Evolutionary conservation across 192 early-diverging fungal genomes (phyloP).

Genomic region (Backusella macrospora): DNA sequence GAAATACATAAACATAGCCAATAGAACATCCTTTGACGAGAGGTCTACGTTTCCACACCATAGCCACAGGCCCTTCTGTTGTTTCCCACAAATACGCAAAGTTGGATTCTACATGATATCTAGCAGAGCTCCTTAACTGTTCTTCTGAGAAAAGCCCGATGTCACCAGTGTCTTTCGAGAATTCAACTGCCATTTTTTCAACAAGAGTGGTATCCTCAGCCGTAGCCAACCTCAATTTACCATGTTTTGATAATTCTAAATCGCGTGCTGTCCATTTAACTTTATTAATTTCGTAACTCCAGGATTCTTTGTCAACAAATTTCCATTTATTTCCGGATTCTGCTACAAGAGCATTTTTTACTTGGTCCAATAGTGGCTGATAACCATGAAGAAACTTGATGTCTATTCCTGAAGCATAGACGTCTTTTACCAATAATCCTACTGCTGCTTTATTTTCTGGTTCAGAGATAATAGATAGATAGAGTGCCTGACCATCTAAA

Average conservation of each 20-base stretch:
- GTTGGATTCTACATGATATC: not conserved
- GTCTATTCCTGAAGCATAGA: not conserved
- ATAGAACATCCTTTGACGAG: not conserved
- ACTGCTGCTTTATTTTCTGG: not conserved
- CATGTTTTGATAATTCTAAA: not conserved
- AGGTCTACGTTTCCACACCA: conserved; percentile 10
- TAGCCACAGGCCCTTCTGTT: not conserved
- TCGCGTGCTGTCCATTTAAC: not conserved
- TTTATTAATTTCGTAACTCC: not conserved
- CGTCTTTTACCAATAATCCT: not conserved
- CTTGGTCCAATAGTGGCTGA: not conserved
- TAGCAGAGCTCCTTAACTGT: not conserved
- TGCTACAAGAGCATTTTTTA: not conserved
- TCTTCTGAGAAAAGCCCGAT: not conserved
- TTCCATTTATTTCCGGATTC: not conserved
- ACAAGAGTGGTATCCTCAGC: not conserved
- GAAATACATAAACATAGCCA: not conserved
- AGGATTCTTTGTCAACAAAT: not conserved
- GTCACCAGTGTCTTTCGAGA: not conserved
- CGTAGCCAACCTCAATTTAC: not conserved
- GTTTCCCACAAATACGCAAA: not conserved
- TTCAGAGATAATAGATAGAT: not conserved
- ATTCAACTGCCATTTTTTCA: not conserved
- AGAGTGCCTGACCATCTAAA: not conserved
- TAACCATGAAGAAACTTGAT: not conserved